Conservation (phyloP, 2,329 filamentous ascomycete species). For the Emericellopsis cladophorae region DNA sequence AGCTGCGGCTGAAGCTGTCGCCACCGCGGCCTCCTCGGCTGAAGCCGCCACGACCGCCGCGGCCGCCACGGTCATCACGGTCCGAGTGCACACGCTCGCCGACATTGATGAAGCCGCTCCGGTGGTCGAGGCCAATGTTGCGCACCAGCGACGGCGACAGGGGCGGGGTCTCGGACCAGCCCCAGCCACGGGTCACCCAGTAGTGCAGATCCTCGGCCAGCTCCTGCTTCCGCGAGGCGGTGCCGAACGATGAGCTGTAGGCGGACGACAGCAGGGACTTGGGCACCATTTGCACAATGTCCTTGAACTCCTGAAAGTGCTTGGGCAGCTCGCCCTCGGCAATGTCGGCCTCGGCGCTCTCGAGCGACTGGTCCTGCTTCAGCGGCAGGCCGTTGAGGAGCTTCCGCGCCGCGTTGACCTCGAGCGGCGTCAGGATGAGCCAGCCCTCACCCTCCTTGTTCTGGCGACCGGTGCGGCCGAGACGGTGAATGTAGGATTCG, state of each 20-base stretch:
- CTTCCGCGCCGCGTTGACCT: conserved; percentile 31
- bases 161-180: conserved; percentile 33
- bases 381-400: conserved; percentile 49
- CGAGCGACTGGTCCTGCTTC: conserved; percentile 36
- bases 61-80: conserved; percentile 5
- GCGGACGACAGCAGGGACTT: conserved; percentile 17
- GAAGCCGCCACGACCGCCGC: conserved; percentile 6
- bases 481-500: conserved; percentile 65
- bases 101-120: conserved; percentile 20
- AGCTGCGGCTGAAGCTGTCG: conserved; percentile 10
- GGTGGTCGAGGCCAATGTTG: conserved; percentile 16
- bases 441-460: conserved; percentile 61
- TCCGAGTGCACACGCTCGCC: conserved; percentile 3
- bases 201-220: conserved; percentile 38
- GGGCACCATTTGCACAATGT: conserved; percentile 29
- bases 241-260: conserved; percentile 47
- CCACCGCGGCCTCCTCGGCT: conserved; percentile 8
- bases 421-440: conserved; percentile 46
- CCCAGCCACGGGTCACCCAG: conserved; percentile 38
- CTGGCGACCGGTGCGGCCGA: conserved; percentile 66
- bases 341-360: conserved; percentile 38
- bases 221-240: conserved; percentile 22
- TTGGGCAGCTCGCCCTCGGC: conserved; percentile 30
- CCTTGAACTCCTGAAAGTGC: conserved; percentile 28
- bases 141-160: conserved; percentile 13